Evolutionary conservation across 116 monocot species (phyloP).

Genomic region (Phalaenopsis hybrid): DNA sequence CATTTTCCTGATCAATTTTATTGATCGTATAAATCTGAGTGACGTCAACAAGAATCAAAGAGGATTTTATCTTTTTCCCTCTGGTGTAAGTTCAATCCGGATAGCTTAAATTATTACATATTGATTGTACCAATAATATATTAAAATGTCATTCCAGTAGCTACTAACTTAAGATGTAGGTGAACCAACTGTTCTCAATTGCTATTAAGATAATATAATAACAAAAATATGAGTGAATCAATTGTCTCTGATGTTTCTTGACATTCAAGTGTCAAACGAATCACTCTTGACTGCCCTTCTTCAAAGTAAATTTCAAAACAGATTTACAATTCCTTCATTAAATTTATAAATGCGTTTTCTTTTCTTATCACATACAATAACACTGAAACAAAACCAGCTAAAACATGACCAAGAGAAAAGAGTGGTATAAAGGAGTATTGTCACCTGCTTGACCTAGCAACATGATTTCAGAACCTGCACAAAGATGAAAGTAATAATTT

Average conservation of each 20-base stretch:
- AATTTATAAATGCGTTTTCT: neutral
- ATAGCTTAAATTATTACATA: neutral
- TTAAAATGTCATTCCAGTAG: neutral
- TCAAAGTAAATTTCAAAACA: neutral
- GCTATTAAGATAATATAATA: neutral
- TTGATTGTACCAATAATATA: neutral
- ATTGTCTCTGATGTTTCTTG: neutral
- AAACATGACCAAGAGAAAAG: neutral
- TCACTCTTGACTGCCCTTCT: neutral
- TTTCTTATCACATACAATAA: neutral
- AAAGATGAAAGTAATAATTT: conserved; percentile 3
- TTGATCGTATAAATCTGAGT: neutral
- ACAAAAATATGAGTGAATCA: neutral
- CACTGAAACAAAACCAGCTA: neutral
- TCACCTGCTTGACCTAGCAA: neutral
- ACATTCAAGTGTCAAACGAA: neutral
- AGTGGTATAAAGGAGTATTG: neutral
- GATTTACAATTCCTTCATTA: neutral
- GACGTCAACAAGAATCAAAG: neutral
- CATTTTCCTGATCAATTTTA: neutral
- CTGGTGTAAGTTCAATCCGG: neutral
- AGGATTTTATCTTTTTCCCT: neutral
- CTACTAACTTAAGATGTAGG: neutral
- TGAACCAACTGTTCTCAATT: neutral
- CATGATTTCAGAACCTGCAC: neutral